Evolutionary conservation across 31 red algal genomes (phyloP), one percentile per base, ranked within the genome.

Genomic region (Odonthalia washingtoniensis): DNA sequence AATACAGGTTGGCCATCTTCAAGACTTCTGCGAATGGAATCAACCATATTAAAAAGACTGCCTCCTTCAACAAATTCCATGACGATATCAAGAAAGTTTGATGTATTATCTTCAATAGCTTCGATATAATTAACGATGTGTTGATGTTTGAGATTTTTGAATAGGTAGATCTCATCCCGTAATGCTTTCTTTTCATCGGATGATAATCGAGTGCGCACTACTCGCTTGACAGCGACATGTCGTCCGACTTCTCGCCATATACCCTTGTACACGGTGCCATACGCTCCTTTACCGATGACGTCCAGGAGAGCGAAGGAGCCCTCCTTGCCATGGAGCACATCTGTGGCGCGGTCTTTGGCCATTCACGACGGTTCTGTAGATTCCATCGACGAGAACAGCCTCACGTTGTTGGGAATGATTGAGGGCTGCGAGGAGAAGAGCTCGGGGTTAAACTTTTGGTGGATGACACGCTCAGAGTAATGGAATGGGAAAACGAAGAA

Each of bases 41-140:
- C 86, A 34, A 98, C 92, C 46, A 95, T 87, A 74, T 70, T 86
- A 44, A 84, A 85, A 6, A 98, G 74, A 43, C 93, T 95, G 63
- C 96, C 96, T 6, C 96, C 96, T 65, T 98, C 96, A 63, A 98
- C 92, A 80, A 80, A 99, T 52, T 99, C 97, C 92, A 96, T 99
- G 6, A 99, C 95, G 88, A 99, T 99, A 41, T 94, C 93, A 18
- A 99, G 83, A 65, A 78, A 95, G 9, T 52, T 63, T 2, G 83
- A 89, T 24, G 82, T 44, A 1, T 82, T 80, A 62, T 93, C 82
- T 65, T 95, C 96, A 42, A 98, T 72, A 52, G 93, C 96, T 80
- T 95, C 95, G 37, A 95, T 41, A 77, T 99, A 99, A 63, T 99
- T 97, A 17, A 99, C 97, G 70, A 99, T 97, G 77, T 97, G 90